These are phyloP conservation scores for Salix dunnii DNA, from an alignment of 345 rosid species.

Conservation along the genomic window DNA sequence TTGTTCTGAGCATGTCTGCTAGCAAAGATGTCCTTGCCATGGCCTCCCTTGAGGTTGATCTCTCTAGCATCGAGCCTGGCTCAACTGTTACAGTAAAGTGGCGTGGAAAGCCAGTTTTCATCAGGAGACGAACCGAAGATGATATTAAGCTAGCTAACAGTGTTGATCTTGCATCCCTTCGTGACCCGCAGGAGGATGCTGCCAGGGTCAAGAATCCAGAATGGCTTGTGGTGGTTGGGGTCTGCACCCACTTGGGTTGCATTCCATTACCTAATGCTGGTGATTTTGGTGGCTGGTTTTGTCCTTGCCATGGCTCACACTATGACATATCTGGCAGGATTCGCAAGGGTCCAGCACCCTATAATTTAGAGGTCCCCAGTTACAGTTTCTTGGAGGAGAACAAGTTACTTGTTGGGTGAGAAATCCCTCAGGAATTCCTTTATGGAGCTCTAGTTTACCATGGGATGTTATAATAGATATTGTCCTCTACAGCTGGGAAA, in stretches of 20 bases:
- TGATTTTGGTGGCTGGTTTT: conserved; percentile 95
- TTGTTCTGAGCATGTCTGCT: conserved; percentile 90
- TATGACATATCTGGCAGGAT: conserved; percentile 92
- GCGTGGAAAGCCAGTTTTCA: conserved; percentile 98
- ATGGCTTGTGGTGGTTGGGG: conserved; percentile 88
- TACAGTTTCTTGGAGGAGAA: conserved; percentile 83
- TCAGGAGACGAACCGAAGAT: conserved; percentile 86
- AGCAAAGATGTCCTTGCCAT: conserved; percentile 93
- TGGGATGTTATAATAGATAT: conserved; percentile 21
- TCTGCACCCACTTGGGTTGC: conserved; percentile 95
- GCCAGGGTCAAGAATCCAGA: conserved; percentile 86
- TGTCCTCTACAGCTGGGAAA: conserved; percentile 19
- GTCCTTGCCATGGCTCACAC: conserved; percentile 96
- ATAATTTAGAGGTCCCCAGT: conserved; percentile 85
- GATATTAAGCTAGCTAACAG: conserved; percentile 84
- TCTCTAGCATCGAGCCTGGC: conserved; percentile 81
- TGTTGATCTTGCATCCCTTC: conserved; percentile 69
- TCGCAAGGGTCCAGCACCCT: conserved; percentile 94
- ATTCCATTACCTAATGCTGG: conserved; percentile 97
- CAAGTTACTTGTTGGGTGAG: conserved; percentile 77
- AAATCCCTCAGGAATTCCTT: neutral
- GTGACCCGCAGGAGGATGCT: conserved; percentile 78
- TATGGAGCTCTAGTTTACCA: conserved; percentile 9
- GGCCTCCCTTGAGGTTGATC: conserved; percentile 93
- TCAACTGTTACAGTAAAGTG: conserved; percentile 88